Percentiles rank a stretch among this genome's conserved stretches.
Evolutionary conservation across 2,329 filamentous ascomycete species (phyloP).

Genomic region (Myriosclerotinia scirpicola): DNA sequence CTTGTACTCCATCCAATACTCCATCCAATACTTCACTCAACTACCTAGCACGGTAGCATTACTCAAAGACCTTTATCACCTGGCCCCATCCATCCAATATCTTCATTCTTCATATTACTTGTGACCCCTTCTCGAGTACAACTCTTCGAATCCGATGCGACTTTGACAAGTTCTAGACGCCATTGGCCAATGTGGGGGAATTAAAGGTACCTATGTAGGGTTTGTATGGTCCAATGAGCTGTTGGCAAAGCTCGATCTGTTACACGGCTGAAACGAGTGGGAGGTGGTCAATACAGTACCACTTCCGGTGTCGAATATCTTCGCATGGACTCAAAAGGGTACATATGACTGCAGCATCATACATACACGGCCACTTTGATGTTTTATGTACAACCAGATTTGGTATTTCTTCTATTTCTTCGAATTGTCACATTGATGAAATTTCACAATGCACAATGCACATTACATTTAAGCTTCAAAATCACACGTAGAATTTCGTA

Average conservation of each 20-base stretch:
- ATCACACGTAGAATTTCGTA: slow-evolving; percentile 5
- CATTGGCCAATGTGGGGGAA: neutral
- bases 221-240: slow-evolving; percentile 3
- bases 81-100: neutral
- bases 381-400: slow-evolving; percentile 10
- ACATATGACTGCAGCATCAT: slow-evolving; percentile 4
- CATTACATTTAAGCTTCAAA: slow-evolving; percentile 11
- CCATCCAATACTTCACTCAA: neutral
- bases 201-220: neutral
- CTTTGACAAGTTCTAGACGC: slow-evolving; percentile 17
- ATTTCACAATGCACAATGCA: slow-evolving; percentile 10
- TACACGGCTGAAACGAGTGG: slow-evolving; percentile 20
- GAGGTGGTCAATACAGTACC: neutral
- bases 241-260: slow-evolving; percentile 2
- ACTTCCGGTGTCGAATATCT: neutral
- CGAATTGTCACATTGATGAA: neutral
- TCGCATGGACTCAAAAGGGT: slow-evolving; percentile 11
- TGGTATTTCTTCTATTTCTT: neutral
- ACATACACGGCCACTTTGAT: slow-evolving; percentile 13
- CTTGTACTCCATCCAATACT: neutral
- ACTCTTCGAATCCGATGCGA: slow-evolving; percentile 14
- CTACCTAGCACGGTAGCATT: neutral
- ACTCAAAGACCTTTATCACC: neutral
- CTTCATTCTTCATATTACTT: slow-evolving; percentile 1
- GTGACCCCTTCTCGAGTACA: neutral